phyloP scores from a whole-genome alignment of 1,284 basidiomycete species.

The Puccinia triticina region DNA sequence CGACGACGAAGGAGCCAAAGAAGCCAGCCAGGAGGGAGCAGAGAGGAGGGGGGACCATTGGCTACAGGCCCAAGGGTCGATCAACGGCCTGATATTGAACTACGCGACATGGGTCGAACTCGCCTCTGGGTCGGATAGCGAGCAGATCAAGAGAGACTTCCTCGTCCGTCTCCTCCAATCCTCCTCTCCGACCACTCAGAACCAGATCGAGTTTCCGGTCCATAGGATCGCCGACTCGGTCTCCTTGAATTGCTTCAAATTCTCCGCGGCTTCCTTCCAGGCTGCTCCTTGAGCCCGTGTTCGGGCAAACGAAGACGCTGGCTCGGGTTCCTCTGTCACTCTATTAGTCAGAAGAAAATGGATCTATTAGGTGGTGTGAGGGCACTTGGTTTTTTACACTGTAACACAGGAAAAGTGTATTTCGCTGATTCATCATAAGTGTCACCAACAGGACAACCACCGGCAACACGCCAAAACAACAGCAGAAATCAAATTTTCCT shows the following conservation, averaged over 20 bases:
- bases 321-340: too few species aligned
- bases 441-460: too few species aligned
- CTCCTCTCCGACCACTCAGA: not conserved
- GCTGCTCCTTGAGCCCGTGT: not conserved
- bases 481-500: too few species aligned
- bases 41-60: not conserved
- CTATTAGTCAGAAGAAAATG: too few species aligned
- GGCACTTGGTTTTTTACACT: too few species aligned
- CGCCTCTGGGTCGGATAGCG: not conserved
- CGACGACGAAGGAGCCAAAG: not conserved
- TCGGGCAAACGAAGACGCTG: too few species aligned
- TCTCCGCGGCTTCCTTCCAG: not conserved
- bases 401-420: too few species aligned
- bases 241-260: not conserved
- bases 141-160: not conserved
- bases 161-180: not conserved
- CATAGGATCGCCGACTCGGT: not conserved
- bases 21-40: not conserved
- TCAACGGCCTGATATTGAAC: constrained; percentile 5
- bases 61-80: not conserved
- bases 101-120: constrained; percentile 19
- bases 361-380: too few species aligned
- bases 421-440: too few species aligned
- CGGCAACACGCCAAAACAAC: too few species aligned
- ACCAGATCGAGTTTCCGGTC: not conserved